phyloP scores from a whole-genome alignment of 2,329 filamentous ascomycete genomes.

The Sarocladiaceae sp. region DNA sequence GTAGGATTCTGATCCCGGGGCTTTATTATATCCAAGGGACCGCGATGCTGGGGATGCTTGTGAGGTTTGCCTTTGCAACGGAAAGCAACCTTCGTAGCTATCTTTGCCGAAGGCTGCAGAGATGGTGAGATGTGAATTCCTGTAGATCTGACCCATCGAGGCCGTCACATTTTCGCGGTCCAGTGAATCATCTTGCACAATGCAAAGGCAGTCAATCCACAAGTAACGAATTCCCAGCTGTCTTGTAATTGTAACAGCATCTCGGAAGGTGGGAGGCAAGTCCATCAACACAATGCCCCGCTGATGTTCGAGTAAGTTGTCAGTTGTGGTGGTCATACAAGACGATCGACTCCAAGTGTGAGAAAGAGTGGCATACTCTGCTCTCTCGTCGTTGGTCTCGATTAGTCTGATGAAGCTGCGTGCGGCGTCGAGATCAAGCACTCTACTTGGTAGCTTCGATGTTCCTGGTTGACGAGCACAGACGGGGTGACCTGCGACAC shows the following conservation, averaged over 20 bases:
- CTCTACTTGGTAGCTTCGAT: neutral
- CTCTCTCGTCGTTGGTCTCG: neutral
- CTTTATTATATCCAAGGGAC: neutral
- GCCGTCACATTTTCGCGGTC: neutral
- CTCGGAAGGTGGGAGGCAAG: neutral
- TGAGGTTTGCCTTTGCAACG: neutral
- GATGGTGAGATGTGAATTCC: neutral
- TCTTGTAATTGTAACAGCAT: conserved; percentile 6
- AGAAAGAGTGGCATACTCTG: neutral
- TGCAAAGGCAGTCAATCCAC: conserved; percentile 15
- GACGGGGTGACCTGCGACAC: neutral
- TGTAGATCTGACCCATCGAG: neutral
- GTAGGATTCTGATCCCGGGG: neutral
- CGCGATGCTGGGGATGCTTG: neutral
- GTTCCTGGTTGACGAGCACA: neutral
- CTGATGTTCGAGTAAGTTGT: neutral
- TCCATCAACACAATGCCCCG: neutral
- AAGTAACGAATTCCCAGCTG: conserved; percentile 35
- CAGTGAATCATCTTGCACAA: neutral
- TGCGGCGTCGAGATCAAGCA: neutral
- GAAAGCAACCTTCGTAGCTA: neutral
- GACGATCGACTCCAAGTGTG: neutral
- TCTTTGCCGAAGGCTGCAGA: neutral
- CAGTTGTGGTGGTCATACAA: neutral
- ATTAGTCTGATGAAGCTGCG: neutral